Evolutionary conservation across 176 grass and related monocot species (phyloP), one percentile per base, ranked within the genome.

Genomic region (Pharus latifolius): DNA sequence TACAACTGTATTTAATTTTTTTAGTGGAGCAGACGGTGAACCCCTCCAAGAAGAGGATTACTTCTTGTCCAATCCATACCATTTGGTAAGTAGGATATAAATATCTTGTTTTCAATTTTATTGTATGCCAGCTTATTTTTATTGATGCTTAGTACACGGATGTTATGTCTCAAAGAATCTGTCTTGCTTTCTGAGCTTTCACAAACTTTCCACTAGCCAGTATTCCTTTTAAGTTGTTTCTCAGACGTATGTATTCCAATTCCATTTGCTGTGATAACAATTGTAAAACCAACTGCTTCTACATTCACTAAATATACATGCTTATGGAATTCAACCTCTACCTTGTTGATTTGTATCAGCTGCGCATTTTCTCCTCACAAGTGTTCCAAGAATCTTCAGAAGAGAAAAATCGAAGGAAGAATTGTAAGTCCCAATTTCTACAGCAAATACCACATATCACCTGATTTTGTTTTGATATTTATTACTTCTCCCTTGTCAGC

Each of bases 21-120:
- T 27, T 42, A 99, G 96, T 71, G 84, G 87, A 14, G 53, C 74
- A 77, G 81, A 93, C 20, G 87, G 79, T 53, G 84, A 85, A 59
- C 73, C 83, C 57, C 75, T 97, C 78, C 84, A 90, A 85, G 96
- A 99, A 79, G 90, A 99, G 65, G 87, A 99, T 72, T 95, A 91
- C 79, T 99, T 95, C 43, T 86, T 85, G 43, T 99, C 96, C 35
- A 99, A 95, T 74, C 96, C 96, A 55, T 99, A 99, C 75, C 84
- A 99, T 90, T 66, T 99, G 90, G 96, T 99, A 91, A 77, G 57
- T 41, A 84, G 25, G 37, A 61, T 15, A 59, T 72, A 76, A 66
- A 54, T 74, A 23, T 26, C 26, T 41, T 69, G 13, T 33, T 76
- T 61, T 3, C 25, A 5, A n/a, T n/a, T n/a, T n/a, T n/a, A n/a